A percentile compares a stretch with the other conserved stretches of the same genome.
Evolutionary conservation across 2,329 filamentous ascomycete species (phyloP).

Genomic region (Rugonectria rugulosa): DNA sequence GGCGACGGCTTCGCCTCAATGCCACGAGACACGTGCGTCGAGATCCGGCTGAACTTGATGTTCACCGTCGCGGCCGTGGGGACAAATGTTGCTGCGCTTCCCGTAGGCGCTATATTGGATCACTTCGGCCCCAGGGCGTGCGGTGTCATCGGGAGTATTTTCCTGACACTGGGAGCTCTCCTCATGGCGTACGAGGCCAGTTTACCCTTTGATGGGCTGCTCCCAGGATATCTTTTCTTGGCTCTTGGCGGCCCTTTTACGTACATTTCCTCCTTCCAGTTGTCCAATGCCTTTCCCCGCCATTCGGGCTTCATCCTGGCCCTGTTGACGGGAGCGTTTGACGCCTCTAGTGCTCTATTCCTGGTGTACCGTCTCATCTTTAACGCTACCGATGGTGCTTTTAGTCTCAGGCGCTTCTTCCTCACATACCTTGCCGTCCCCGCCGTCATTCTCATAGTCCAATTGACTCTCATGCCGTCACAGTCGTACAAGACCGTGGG

Average conservation of each 20-base stretch:
- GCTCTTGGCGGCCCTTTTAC: slow-evolving; percentile 82
- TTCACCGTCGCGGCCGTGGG: slow-evolving; percentile 89
- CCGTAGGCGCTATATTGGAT: slow-evolving; percentile 86
- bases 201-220: slow-evolving; percentile 73
- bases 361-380: slow-evolving; percentile 77
- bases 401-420: slow-evolving; percentile 75
- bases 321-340: slow-evolving; percentile 81
- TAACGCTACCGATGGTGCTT: slow-evolving; percentile 60
- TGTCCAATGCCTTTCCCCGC: slow-evolving; percentile 83
- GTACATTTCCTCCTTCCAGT: slow-evolving; percentile 84
- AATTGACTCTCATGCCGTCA: slow-evolving; percentile 75
- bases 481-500: slow-evolving; percentile 86
- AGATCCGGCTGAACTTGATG: slow-evolving; percentile 81
- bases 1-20: slow-evolving; percentile 29
- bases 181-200: slow-evolving; percentile 72
- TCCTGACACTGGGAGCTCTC: slow-evolving; percentile 73
- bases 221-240: slow-evolving; percentile 77
- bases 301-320: slow-evolving; percentile 82
- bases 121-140: slow-evolving; percentile 80
- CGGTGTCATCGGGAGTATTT: slow-evolving; percentile 72
- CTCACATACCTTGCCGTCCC: slow-evolving; percentile 76
- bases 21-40: slow-evolving; percentile 50
- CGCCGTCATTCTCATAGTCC: slow-evolving; percentile 67
- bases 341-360: slow-evolving; percentile 82
- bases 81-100: slow-evolving; percentile 86